phyloP scores from a whole-genome alignment of 2,329 filamentous ascomycete genomes.

The Arthrocladium fulminans region DNA sequence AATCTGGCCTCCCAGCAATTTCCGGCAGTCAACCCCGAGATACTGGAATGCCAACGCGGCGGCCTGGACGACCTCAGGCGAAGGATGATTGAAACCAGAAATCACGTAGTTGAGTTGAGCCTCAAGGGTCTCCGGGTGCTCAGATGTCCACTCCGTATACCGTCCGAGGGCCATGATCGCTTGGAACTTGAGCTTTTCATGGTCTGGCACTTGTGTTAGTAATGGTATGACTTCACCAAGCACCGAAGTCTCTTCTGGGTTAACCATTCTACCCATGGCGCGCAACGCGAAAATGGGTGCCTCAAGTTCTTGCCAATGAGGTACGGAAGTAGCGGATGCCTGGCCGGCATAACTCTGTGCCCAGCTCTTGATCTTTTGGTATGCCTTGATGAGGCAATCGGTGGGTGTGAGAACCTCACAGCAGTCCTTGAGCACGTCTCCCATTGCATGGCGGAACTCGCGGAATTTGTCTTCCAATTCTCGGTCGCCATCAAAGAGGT shows the following conservation, averaged over 20 bases:
- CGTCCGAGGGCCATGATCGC: slow-evolving; percentile 94
- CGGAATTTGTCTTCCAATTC: slow-evolving; percentile 96
- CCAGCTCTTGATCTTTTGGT: slow-evolving; percentile 78
- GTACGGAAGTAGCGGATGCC: slow-evolving; percentile 64
- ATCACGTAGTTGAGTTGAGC: slow-evolving; percentile 94
- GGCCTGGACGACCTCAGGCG: slow-evolving; percentile 82
- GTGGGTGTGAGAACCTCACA: slow-evolving; percentile 93
- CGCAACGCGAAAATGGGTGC: slow-evolving; percentile 91
- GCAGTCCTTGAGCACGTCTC: slow-evolving; percentile 92
- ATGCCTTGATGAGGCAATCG: slow-evolving; percentile 82
- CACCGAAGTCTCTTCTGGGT: slow-evolving; percentile 76
- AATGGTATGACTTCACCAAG: slow-evolving; percentile 87
- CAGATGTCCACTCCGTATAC: slow-evolving; percentile 96
- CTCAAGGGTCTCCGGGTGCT: slow-evolving; percentile 85
- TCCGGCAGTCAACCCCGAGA: slow-evolving; percentile 90
- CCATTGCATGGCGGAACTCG: slow-evolving; percentile 94
- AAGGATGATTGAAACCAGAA: slow-evolving; percentile 78
- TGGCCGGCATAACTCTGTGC: slow-evolving; percentile 71
- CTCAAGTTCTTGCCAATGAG: slow-evolving; percentile 93
- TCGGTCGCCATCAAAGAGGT: slow-evolving; percentile 90
- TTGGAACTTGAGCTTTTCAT: slow-evolving; percentile 97
- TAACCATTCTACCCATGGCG: slow-evolving; percentile 93
- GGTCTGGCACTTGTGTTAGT: slow-evolving; percentile 85
- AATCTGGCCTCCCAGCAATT: slow-evolving; percentile 74
- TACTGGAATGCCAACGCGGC: slow-evolving; percentile 93